Base-by-base conservation (phyloP, 257 asterid genomes). In the Schizonepeta tenuifolia region DNA sequence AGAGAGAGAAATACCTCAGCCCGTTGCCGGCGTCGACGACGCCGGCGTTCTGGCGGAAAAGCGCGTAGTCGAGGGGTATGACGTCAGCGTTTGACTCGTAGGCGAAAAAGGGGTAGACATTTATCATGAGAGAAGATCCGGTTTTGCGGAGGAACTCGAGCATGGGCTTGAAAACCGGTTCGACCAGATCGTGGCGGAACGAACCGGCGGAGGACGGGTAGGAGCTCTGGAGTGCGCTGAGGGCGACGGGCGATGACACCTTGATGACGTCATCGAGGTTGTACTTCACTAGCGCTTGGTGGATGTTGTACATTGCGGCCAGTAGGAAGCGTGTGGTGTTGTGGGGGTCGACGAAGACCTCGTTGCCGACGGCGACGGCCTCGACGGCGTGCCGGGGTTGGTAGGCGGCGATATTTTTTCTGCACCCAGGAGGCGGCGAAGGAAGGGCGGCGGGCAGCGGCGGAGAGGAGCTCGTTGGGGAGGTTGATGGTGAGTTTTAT, bases 191-290 rank as follows among this genome's bases (percentile, higher is more conserved):
- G 57, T 84, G 77, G 11, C 90, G 84, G 78, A 94, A 94, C 0
- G 97, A 79, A 0, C 97, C 97, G 75, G 91, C 81, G 0, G 99
- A 94, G 0, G 97, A 71, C 14, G 99, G 99, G 87, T 94, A 94
- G 5, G 99, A 94, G 67, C 63, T 89, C 69, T 87, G 95, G 59
- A 94, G 50, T 0, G 97, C 97, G 20, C 87, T 86, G 33, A 94
- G 84, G 0, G 97, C 99, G 6, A 94, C 55, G 0, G 97, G 99
- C 0, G 99, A 91, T 0, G 97, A 94, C 0, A 94, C 79, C 58
- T 89, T 94, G 47, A 94, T 77, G 55, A 22, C 60, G 35, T 58
- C 64, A 5, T 86, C 78, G 46, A 93, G 84, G 8, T 84, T 81
- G 77, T 70, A 82, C 85, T 85, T 90, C 1, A 65, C 83, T 5